A percentile compares a stretch with the other conserved stretches of the same genome.
Evolutionary conservation across 2,329 filamentous ascomycete genomes (phyloP).

Genomic region (Zalaria obscura): DNA sequence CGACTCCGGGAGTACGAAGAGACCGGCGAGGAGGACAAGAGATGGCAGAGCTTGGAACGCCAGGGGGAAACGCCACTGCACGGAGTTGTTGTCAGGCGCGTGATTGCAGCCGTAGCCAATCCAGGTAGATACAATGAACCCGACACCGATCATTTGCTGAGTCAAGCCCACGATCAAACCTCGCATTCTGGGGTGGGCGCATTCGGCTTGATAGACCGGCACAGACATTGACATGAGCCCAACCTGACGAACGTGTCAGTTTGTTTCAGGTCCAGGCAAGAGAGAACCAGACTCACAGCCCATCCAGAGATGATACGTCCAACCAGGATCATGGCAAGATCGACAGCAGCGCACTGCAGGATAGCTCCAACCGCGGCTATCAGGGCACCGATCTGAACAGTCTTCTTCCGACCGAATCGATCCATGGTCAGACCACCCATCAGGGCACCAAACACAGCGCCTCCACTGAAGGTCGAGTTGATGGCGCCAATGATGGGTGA

Average conservation of each 20-base stretch:
- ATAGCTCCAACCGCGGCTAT: conserved; percentile 44
- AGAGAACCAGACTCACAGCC: conserved; percentile 20
- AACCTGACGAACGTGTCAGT: conserved; percentile 12
- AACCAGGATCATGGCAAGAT: conserved; percentile 41
- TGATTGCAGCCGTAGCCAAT: conserved; percentile 34
- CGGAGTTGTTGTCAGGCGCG: conserved; percentile 18
- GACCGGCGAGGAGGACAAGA: conserved; percentile 17
- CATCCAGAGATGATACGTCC: conserved; percentile 47
- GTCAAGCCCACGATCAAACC: conserved; percentile 43
- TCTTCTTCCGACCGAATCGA: conserved; percentile 42
- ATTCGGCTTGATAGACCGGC: conserved; percentile 50
- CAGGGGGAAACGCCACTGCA: conserved; percentile 23
- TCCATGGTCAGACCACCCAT: conserved; percentile 46
- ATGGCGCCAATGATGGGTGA: conserved; percentile 46
- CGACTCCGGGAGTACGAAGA: conserved; percentile 16
- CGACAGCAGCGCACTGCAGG: conserved; percentile 43
- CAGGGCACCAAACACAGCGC: conserved; percentile 41
- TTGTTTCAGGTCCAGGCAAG: too few species aligned
- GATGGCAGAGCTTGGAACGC: conserved; percentile 25
- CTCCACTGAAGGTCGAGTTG: conserved; percentile 47
- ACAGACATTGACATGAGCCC: conserved; percentile 45
- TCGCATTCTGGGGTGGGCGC: conserved; percentile 43
- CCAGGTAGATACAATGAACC: conserved; percentile 42
- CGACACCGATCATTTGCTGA: conserved; percentile 43
- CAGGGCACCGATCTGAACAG: conserved; percentile 44